These are phyloP conservation scores for Suhomyces choctaworum DNA, from an alignment of 1,139 yeast species.

Conservation along the genomic window DNA sequence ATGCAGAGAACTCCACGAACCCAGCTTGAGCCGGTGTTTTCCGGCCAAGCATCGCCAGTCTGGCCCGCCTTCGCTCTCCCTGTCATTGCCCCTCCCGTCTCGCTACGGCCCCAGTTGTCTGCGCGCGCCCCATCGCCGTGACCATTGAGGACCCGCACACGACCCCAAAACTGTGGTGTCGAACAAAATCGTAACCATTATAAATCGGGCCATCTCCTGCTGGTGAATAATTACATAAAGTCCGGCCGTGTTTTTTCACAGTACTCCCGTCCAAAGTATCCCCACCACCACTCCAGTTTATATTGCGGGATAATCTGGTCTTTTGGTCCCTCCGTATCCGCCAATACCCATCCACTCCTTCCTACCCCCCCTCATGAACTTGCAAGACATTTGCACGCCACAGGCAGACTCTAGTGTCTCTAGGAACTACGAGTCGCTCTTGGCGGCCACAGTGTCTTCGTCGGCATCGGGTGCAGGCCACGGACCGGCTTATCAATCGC, in stretches of 20 bases:
- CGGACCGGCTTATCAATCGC: not conserved
- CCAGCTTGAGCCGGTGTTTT: no score
- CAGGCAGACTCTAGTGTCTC: constrained; percentile 12
- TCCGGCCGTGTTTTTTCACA: no score
- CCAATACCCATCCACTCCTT: constrained; percentile 4
- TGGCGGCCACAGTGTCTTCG: constrained; percentile 9
- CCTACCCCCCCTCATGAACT: constrained; percentile 17
- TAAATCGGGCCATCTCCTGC: no score
- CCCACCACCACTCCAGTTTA: no score
- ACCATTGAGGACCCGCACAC: constrained; percentile 4
- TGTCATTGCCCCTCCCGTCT: not conserved
- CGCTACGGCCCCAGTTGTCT: not conserved
- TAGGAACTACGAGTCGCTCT: constrained; percentile 10
- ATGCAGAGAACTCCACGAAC: no score
- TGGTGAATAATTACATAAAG: no score
- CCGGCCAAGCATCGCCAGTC: no score
- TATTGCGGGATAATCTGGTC: no score
- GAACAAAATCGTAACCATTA: not conserved
- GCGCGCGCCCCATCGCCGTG: not conserved
- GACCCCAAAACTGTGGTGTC: constrained; percentile 8
- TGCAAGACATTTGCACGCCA: constrained; percentile 17
- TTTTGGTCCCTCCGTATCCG: no score
- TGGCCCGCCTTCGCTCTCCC: no score
- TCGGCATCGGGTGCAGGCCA: not conserved
- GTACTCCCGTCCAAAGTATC: no score